A percentile compares a stretch with the other conserved stretches of the same genome.
Evolutionary conservation across 2,329 filamentous ascomycete genomes (phyloP).

Genomic region (Aspergillus bombycis): DNA sequence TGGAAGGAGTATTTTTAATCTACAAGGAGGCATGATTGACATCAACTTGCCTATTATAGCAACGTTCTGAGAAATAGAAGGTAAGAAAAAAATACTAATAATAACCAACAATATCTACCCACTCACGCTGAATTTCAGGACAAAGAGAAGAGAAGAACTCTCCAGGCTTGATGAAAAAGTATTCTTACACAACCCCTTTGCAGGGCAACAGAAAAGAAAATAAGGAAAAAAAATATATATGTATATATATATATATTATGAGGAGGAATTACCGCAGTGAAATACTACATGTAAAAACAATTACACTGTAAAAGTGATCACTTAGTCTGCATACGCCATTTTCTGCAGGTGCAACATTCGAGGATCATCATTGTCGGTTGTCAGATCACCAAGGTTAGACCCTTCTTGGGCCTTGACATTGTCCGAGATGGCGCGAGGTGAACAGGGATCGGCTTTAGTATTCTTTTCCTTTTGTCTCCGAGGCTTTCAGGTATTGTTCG

Average conservation of each 20-base stretch:
- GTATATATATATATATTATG: no score
- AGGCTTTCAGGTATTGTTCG: conserved; percentile 4
- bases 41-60: conserved; percentile 3
- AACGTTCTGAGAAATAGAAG: background rate
- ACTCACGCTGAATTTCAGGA: background rate
- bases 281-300: background rate
- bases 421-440: background rate
- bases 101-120: background rate
- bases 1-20: background rate
- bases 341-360: conserved; percentile 28
- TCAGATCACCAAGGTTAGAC: conserved; percentile 9
- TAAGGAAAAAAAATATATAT: background rate
- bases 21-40: conserved; percentile 2
- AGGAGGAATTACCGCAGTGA: background rate
- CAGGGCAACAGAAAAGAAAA: background rate
- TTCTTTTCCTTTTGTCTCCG: conserved; percentile 2
- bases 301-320: conserved; percentile 3
- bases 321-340: conserved; percentile 23
- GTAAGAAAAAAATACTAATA: background rate
- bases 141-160: background rate
- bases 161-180: background rate
- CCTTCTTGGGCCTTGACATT: conserved; percentile 4
- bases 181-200: background rate
- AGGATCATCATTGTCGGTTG: conserved; percentile 9
- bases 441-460: conserved; percentile 3